phyloP scores from a whole-genome alignment of 2,329 filamentous ascomycete species.

The Pseudocercospora eumusae region DNA sequence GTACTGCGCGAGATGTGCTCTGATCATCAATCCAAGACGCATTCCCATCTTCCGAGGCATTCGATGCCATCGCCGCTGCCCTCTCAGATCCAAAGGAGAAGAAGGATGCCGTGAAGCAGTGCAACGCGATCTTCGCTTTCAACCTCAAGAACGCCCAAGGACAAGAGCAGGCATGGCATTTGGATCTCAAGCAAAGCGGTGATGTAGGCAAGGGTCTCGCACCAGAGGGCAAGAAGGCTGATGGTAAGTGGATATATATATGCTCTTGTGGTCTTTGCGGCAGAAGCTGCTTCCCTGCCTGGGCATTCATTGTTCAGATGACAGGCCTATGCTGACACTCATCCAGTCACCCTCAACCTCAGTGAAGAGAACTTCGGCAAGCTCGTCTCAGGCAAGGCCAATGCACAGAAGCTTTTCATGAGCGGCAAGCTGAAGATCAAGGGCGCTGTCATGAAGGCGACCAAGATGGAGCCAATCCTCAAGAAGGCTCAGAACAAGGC shows the following conservation, averaged over 20 bases:
- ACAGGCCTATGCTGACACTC: conserved; percentile 13
- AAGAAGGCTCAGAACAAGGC: conserved; percentile 83
- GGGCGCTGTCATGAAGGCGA: conserved; percentile 98
- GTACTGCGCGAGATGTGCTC: not conserved
- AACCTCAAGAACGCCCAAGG: conserved; percentile 84
- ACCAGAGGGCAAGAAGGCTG: conserved; percentile 72
- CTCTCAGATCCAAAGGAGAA: conserved; percentile 70
- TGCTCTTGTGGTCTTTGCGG: not conserved
- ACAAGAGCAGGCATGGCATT: conserved; percentile 83
- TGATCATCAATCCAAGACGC: conserved; percentile 43
- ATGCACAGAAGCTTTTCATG: conserved; percentile 96
- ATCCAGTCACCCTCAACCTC: conserved; percentile 76
- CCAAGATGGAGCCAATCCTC: conserved; percentile 89
- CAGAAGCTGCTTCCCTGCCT: not conserved
- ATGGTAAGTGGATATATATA: conserved; percentile 58
- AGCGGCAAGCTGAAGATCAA: conserved; percentile 97
- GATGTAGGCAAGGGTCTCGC: conserved; percentile 73
- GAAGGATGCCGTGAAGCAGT: conserved; percentile 87
- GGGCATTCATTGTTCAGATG: not conserved
- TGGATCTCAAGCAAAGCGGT: conserved; percentile 91
- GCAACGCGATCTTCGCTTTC: conserved; percentile 85
- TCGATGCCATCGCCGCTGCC: conserved; percentile 78
- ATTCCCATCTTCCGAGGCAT: conserved; percentile 87
- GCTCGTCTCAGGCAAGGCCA: conserved; percentile 82
- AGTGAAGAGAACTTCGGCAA: conserved; percentile 84